Base-by-base conservation (phyloP, 2,329 filamentous ascomycete genomes). In the Exophiala bonariae region DNA sequence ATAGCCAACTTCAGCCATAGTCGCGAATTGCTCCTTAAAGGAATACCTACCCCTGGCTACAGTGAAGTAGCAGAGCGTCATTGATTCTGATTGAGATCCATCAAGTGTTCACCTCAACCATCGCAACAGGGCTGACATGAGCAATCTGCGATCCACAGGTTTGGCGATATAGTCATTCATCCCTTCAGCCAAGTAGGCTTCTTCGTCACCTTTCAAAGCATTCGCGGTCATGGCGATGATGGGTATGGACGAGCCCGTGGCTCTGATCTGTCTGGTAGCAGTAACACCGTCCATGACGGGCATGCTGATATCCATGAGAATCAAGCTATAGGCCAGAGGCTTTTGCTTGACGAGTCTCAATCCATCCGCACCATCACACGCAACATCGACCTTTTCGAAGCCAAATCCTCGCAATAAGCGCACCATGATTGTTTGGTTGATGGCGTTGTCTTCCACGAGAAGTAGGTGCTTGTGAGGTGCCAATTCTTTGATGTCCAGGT, bases 281-380 rank as follows among this genome's bases (percentile, higher is more conserved):
- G 61, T 57, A 8, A 67, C 55, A 17, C 65, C 64, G 45, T 67
- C 56, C 64, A 67, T 67, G 13, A 67, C 57, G 1, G 64, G 65
- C 65, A 67, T 67, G 22, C 62, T 63, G 22, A 67, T 61, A 44
- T 67, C 65, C 66, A 49, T 52, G 30, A 58, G 37, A 9, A 58
- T 41, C 6, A 58, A 28, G 35, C 48, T 51, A 37, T 75, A 77
- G 64, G 89, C 91, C 56, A 96, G 89, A 16, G 85, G 74, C 52
- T 95, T 89, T 44, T 67, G 63, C 6, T 66, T 66, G 2, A 77
- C 60, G 55, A 71, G 61, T 3, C 61, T 62, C 47, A 90, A 86
- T 0, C 90, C 90, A 67, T 96, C 88, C 64, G 93, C 87, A 0
- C 86, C 86, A 59, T 89, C 86, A 61, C 88, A 87, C 41, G 90